Evolutionary conservation across 78 protist species (phyloP), one percentile per base, ranked within the genome.

Genomic region (Dictyostelium capitatum): DNA sequence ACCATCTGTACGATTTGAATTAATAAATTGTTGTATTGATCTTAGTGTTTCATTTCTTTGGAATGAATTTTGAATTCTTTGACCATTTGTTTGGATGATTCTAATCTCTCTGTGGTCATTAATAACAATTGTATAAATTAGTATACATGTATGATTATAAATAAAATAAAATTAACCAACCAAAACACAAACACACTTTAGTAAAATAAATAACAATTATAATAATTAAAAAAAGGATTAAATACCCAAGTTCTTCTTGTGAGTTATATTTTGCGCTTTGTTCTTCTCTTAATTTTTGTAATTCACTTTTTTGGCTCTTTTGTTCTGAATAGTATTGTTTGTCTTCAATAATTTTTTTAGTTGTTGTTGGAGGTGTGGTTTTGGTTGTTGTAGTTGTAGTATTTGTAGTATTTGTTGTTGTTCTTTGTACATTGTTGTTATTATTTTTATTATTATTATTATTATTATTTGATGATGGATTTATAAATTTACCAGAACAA

Each of bases 251-350:
- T 20, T 67, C 75, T 4, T 17, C 30, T 64, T 62, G 6, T 64
- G 77, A 43, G 25, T 37, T 54, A 74, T 84, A 74, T 57, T 28
- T 48, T 46, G 73, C 56, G 17, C 74, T n/a, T 84, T 84, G 91
- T 47, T 48, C 78, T 72, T 51, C 72, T 69, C 90, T 82, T 3
- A 82, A 15, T 12, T 51, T 77, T 69, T 47, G 50, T 30, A 82
- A 19, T 50, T 82, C 77, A 51, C 54, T 77, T 37, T 64, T 50
- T 69, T 82, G 90, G 15, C 32, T 67, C 20, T 37, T 82, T 69
- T 69, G 54, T 19, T 69, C 51, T 2, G 50, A 28, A 30, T 41
- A 17, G 50, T 65, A 59, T 25, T 82, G 10, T 25, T 19, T 53
- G 28, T 46, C 89, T 4, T 43, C 54, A 59, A 25, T 28, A 1